Base-by-base conservation (phyloP, 1,284 basidiomycete genomes). In the Ceraceosorus guamensis region DNA sequence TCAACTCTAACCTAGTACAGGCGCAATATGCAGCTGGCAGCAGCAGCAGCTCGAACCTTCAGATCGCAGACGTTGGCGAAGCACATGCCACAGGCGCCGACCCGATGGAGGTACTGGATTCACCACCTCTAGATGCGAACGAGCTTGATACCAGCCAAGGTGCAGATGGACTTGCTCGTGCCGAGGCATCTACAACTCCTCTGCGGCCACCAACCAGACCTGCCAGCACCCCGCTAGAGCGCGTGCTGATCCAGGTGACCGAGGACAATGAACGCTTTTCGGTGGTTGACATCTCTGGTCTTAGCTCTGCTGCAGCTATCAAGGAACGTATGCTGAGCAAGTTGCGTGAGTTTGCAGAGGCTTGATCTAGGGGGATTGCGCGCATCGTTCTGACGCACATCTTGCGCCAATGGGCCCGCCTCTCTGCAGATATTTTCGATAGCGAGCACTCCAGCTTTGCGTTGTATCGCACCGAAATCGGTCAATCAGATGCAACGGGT, bases 181-280 rank as follows among this genome's bases (percentile, higher is more conserved):
- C 30, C 3, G 11, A 48, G 30, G 3, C 16, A n/a, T 50, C 50
- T 3, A 16, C 49, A 16, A 3, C 49, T n/a, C 18, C 33, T 39
- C 16, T 37, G 24, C 14, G 8, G 11, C 7, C 34, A 13, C 14
- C 7, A 14, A 6, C 7, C 8, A 18, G 14, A n/a, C 46, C 30
- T 24, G 31, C 33, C 48, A 50, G 48, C 8, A n/a, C 31, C 34
- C 24, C 18, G 11, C 50, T 55, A 24, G 65, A 61, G 30, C 59
- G 65, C 16, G 68, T 71, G 7, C 60, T 73, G 13, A 76, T 76
- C 34, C 71, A 74, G 50, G 73, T 74, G 33, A 76, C 73, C 31
- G 68, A 70, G 35, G 73, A 76, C 65, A 76, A 76, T 51, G 73
- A 76, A 45, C 57, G 71, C 24, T 76, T 76, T 50, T 61, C 71